Evolutionary conservation across 1,139 yeast genomes (phyloP).

Genomic region (Blastobotrys petasosporus): DNA sequence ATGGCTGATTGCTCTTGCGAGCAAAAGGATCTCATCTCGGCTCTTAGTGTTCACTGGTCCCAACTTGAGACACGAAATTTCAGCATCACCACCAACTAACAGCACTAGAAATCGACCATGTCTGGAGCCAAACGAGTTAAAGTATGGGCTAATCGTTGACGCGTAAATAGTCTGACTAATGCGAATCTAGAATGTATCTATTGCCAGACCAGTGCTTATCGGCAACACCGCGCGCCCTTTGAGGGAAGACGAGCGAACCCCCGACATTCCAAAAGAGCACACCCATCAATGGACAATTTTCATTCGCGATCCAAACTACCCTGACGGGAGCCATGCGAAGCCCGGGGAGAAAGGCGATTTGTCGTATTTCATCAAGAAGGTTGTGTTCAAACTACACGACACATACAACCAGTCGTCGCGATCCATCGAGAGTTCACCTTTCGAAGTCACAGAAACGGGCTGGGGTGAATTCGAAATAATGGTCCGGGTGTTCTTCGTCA

Average conservation of each 20-base stretch:
- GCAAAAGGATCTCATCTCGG: no score
- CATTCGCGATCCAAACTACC: slow-evolving; percentile 70
- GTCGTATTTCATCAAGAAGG: slow-evolving; percentile 78
- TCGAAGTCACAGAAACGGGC: slow-evolving; percentile 93
- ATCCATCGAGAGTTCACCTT: slow-evolving; percentile 83
- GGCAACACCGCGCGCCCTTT: slow-evolving; percentile 83
- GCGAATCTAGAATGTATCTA: slow-evolving; percentile 52
- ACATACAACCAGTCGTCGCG: slow-evolving; percentile 84
- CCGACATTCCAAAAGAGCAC: slow-evolving; percentile 78
- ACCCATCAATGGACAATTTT: slow-evolving; percentile 96
- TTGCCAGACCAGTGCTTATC: slow-evolving; percentile 77
- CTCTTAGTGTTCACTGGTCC: background rate
- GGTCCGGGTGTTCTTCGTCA: slow-evolving; percentile 76
- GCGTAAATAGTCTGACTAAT: background rate
- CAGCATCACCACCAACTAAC: slow-evolving; percentile 2
- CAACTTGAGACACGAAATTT: background rate
- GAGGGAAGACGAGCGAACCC: slow-evolving; percentile 44
- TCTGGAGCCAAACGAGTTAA: slow-evolving; percentile 1
- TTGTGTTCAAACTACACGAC: slow-evolving; percentile 90
- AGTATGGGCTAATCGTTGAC: background rate
- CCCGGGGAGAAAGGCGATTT: slow-evolving; percentile 49
- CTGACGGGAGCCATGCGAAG: slow-evolving; percentile 14
- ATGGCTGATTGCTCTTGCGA: no score
- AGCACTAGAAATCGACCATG: background rate
- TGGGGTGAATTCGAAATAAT: slow-evolving; percentile 99